phyloP scores from a whole-genome alignment of 495 filamentous ascomycete genomes.

The Penicillium malachiteum region DNA sequence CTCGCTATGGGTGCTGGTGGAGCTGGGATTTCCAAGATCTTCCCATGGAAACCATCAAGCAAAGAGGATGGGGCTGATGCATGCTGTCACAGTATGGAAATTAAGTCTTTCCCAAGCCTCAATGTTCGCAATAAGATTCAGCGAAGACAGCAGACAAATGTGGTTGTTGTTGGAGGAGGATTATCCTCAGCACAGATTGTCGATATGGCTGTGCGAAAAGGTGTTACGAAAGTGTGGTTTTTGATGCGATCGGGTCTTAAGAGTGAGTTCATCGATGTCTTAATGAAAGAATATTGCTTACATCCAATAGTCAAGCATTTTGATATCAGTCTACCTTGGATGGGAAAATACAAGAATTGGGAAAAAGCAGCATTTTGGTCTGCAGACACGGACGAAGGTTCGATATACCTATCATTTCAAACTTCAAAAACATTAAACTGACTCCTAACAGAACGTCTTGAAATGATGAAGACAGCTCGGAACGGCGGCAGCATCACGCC shows the following conservation, averaged over 20 bases:
- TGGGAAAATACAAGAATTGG: conserved; percentile 66
- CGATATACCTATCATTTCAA: background rate
- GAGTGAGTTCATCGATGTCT: conserved; percentile 21
- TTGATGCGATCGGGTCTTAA: conserved; percentile 58
- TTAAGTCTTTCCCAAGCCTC: conserved; percentile 47
- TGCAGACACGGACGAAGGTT: conserved; percentile 54
- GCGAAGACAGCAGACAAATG: conserved; percentile 43
- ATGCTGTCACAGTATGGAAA: conserved; percentile 55
- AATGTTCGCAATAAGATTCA: conserved; percentile 48
- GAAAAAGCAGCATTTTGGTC: conserved; percentile 64
- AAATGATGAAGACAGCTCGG: conserved; percentile 55
- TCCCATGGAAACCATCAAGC: conserved; percentile 40
- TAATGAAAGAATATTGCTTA: background rate
- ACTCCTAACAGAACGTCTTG: conserved; percentile 45
- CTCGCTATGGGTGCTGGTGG: conserved; percentile 57
- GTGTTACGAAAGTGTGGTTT: conserved; percentile 55
- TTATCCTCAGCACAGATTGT: conserved; percentile 61
- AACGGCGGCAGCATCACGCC: conserved; percentile 64
- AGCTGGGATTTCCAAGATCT: conserved; percentile 38
- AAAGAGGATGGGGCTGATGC: conserved; percentile 42
- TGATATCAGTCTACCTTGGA: conserved; percentile 61
- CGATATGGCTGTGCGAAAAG: conserved; percentile 53
- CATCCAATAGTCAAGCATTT: conserved; percentile 55
- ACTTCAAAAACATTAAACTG: background rate
- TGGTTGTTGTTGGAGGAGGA: conserved; percentile 62